A percentile compares a stretch with the other conserved stretches of the same genome.
phyloP scores from a whole-genome alignment of 2,329 filamentous ascomycete species.

The Ophioceras dolichostomum region DNA sequence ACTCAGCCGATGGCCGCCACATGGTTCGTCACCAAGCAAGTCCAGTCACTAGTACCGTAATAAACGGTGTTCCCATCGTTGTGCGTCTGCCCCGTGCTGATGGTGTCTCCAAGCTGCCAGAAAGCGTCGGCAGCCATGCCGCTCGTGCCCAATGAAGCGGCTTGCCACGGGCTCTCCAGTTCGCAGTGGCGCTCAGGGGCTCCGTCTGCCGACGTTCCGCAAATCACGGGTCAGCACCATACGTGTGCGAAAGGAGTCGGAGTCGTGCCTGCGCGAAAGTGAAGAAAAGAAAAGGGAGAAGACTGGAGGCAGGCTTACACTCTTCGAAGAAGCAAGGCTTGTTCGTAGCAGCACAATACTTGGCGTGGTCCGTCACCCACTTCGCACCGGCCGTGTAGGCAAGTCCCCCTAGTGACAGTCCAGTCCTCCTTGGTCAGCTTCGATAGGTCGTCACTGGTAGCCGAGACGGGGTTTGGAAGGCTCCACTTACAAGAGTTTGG shows the following conservation, averaged over 20 bases:
- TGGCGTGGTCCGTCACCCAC: conserved; percentile 23
- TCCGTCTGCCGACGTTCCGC: conserved; percentile 10
- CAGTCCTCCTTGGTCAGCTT: too few relatives aligned
- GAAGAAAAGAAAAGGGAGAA: too few relatives aligned
- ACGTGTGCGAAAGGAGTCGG: too few relatives aligned
- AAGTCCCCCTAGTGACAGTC: conserved; percentile 19
- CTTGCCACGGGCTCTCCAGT: conserved; percentile 16
- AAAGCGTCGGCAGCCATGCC: conserved; percentile 24
- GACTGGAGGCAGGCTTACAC: conserved; percentile 16
- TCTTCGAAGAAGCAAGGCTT: conserved; percentile 28
- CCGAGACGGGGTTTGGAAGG: too few relatives aligned
- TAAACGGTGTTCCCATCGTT: conserved; percentile 33
- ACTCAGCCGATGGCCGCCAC: conserved; percentile 22
- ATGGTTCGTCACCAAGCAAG: conserved; percentile 31
- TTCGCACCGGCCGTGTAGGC: conserved; percentile 18
- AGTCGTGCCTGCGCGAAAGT: background rate
- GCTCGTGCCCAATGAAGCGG: conserved; percentile 16
- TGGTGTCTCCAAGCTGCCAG: conserved; percentile 25
- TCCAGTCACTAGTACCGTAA: conserved; percentile 25
- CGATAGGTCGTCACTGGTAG: too few relatives aligned
- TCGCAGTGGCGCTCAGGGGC: conserved; percentile 10
- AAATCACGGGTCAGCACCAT: background rate
- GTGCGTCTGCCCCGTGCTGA: conserved; percentile 25
- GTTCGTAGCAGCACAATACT: conserved; percentile 22
- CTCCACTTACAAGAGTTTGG: conserved; percentile 17